These are phyloP conservation scores for Citrus trifoliata DNA, from an alignment of 345 rosid genomes.

Conservation along the genomic window DNA sequence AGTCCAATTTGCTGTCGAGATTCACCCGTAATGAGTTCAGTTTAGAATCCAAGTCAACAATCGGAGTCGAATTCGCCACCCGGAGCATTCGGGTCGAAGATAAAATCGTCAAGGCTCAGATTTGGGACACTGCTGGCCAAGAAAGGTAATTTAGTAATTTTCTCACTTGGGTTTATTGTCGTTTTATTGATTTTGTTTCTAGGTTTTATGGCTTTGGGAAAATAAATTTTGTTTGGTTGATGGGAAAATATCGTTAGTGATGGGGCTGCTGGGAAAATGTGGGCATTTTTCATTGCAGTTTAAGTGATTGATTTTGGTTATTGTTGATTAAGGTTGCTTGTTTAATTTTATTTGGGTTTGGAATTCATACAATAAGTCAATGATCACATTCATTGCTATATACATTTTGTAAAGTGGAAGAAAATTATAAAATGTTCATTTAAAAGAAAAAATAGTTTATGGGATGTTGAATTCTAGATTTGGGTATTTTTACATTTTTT, in stretches of 20 bases:
- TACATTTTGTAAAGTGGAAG: neutral
- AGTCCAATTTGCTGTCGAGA: conserved; percentile 70
- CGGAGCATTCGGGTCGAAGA: conserved; percentile 72
- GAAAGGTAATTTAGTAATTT: conserved; percentile 43
- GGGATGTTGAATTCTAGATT: neutral
- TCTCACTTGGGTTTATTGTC: neutral
- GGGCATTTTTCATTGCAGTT: neutral
- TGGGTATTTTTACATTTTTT: neutral
- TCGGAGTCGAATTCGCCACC: conserved; percentile 87
- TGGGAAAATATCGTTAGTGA: neutral
- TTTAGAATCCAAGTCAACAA: conserved; percentile 81
- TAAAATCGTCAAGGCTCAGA: conserved; percentile 81
- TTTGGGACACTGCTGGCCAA: conserved; percentile 91
- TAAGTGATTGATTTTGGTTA: neutral
- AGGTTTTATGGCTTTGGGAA: neutral
- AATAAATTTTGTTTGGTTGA: neutral
- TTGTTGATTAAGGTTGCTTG: neutral
- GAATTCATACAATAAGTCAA: neutral
- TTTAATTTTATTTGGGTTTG: neutral
- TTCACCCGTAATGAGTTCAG: conserved; percentile 79
- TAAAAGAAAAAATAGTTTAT: no score
- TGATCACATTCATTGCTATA: neutral
- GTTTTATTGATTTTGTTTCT: neutral
- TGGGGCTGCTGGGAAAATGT: neutral
- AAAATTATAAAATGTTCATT: neutral